These are phyloP conservation scores for Ceratobasidium sp. DNA, from an alignment of 1,284 basidiomycete species.

Conservation along the genomic window DNA sequence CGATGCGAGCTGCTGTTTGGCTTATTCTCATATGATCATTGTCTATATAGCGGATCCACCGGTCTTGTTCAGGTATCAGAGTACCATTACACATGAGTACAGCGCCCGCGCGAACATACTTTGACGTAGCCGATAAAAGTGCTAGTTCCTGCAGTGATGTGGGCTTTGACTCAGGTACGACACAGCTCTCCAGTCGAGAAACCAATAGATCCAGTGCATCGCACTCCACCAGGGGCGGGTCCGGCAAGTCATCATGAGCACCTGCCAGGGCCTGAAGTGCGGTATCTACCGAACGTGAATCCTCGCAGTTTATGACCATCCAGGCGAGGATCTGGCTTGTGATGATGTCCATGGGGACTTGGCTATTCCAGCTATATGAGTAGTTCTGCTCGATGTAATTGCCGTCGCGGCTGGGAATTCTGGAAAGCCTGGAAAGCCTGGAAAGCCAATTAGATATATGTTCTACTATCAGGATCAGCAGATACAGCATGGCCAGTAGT, in stretches of 20 bases:
- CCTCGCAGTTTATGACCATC: conserved; percentile 4
- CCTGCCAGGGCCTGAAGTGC: conserved; percentile 14
- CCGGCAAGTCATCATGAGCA: background rate
- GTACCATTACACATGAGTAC: background rate
- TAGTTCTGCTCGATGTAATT: too few relatives aligned
- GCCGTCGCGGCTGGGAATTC: too few relatives aligned
- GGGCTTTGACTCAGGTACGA: background rate
- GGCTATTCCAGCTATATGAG: too few relatives aligned
- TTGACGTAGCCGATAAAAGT: background rate
- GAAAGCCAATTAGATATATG: too few relatives aligned
- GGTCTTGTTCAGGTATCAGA: background rate
- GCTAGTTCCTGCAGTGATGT: background rate
- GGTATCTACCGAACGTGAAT: background rate
- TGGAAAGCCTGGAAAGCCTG: too few relatives aligned
- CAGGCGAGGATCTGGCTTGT: background rate
- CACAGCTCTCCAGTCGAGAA: background rate
- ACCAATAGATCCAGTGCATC: background rate
- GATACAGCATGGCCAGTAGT: too few relatives aligned
- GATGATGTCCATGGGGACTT: background rate
- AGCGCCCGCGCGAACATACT: background rate
- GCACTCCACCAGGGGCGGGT: background rate
- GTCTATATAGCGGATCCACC: background rate
- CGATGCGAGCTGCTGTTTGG: too few relatives aligned
- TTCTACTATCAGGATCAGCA: too few relatives aligned
- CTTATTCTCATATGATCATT: background rate